phyloP scores from a whole-genome alignment of 2,329 filamentous ascomycete genomes.

The Venturia pyrina region DNA sequence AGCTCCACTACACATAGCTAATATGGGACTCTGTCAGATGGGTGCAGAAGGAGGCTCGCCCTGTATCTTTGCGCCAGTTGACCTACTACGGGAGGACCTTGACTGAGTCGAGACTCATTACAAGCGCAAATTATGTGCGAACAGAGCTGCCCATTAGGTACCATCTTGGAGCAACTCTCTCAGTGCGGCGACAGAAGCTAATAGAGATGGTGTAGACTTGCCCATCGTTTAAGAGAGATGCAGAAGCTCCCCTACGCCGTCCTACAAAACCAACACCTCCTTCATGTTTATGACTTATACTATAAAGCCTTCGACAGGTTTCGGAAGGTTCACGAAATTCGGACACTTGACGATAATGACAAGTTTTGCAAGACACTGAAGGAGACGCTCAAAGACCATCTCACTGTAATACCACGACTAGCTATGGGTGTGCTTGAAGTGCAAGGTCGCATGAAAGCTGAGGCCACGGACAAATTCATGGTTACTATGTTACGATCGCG shows the following conservation, averaged over 20 bases:
- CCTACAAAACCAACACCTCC: constrained; percentile 88
- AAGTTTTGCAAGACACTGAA: constrained; percentile 71
- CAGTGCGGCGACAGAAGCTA: not conserved
- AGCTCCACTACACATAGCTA: not conserved
- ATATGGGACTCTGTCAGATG: constrained; percentile 47
- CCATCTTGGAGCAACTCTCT: constrained; percentile 14
- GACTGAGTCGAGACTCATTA: constrained; percentile 79
- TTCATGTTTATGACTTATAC: constrained; percentile 92
- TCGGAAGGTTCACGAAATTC: constrained; percentile 73
- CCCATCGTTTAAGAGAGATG: constrained; percentile 93
- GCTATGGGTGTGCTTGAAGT: constrained; percentile 93
- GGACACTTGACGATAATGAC: constrained; percentile 82
- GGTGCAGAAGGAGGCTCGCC: constrained; percentile 83
- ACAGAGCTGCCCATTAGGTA: constrained; percentile 83
- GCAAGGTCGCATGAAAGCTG: constrained; percentile 66
- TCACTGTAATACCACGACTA: constrained; percentile 80
- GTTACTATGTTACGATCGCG: constrained; percentile 87
- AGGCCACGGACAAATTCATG: constrained; percentile 88
- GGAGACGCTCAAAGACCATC: constrained; percentile 70
- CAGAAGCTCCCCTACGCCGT: constrained; percentile 93
- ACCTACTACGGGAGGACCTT: constrained; percentile 95
- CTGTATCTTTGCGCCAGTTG: constrained; percentile 92
- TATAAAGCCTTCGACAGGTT: constrained; percentile 93
- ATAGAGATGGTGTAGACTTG: constrained; percentile 47
- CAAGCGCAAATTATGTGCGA: constrained; percentile 94